Percentiles rank a stretch among this genome's conserved stretches.
Conservation (phyloP, 495 filamentous ascomycete genomes). For the Penicillium coprophilum region DNA sequence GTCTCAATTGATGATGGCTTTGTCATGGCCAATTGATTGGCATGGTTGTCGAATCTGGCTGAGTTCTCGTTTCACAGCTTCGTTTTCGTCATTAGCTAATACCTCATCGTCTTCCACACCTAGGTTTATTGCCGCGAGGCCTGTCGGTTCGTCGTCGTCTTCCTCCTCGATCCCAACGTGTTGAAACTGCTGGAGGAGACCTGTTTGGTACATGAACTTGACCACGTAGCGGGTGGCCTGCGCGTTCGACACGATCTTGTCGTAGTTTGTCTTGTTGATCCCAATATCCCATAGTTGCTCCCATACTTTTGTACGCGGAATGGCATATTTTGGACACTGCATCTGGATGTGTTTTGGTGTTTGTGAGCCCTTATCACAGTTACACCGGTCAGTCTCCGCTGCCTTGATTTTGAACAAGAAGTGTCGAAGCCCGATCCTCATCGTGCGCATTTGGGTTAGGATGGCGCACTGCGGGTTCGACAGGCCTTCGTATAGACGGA, state of each 20-base stretch:
- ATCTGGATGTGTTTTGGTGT: too few species aligned
- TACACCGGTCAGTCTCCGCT: too few species aligned
- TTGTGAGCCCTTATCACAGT: too few species aligned
- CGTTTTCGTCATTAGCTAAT: background rate
- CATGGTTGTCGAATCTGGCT: background rate
- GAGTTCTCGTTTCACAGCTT: background rate
- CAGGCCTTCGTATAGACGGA: background rate
- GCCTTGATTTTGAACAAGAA: too few species aligned
- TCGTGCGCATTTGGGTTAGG: background rate
- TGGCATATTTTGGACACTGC: too few species aligned
- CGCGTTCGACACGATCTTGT: background rate
- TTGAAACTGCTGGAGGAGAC: background rate
- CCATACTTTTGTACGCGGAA: too few species aligned
- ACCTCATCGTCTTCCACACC: constrained; percentile 2
- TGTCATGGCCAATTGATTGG: background rate
- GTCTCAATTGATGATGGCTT: background rate
- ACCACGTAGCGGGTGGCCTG: constrained; percentile 5
- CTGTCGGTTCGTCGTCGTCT: background rate
- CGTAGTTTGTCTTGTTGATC: background rate
- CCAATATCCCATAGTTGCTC: too few species aligned
- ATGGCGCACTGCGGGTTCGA: background rate
- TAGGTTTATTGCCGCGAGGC: background rate
- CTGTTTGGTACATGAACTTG: constrained; percentile 1
- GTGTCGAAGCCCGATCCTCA: too few species aligned
- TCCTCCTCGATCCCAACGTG: background rate